Evolutionary conservation across 495 filamentous ascomycete species (phyloP).

Genomic region (Xeromyces bisporus): DNA sequence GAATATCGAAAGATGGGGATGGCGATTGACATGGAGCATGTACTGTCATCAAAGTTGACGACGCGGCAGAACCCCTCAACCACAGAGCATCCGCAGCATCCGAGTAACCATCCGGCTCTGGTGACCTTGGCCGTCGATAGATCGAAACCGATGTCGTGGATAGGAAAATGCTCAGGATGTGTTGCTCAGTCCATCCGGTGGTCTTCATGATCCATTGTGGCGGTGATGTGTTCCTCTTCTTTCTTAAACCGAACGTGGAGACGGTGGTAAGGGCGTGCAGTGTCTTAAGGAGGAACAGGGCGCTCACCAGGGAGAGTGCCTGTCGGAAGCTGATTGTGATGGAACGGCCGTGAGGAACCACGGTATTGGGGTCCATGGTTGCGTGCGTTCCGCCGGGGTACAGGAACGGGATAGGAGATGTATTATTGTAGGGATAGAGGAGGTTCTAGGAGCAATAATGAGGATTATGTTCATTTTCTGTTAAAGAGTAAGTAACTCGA

Average conservation of each 20-base stretch:
- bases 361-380: too few species aligned
- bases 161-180: conserved; percentile 5
- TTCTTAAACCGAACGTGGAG: background rate
- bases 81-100: background rate
- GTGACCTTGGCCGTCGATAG: background rate
- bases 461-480: too few species aligned
- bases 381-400: too few species aligned
- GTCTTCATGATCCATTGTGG: conserved; percentile 1
- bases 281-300: background rate
- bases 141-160: conserved; percentile 1
- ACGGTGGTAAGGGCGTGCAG: conserved; percentile 1
- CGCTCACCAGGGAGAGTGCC: background rate
- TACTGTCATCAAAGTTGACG: background rate
- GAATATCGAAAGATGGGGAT: too few species aligned
- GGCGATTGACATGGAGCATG: too few species aligned
- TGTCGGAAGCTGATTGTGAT: conserved; percentile 2
- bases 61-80: background rate
- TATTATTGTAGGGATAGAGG: too few species aligned
- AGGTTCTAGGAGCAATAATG: too few species aligned
- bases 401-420: too few species aligned
- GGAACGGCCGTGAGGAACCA: background rate
- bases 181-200: conserved; percentile 6
- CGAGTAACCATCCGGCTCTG: background rate
- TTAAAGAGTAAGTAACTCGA: too few species aligned
- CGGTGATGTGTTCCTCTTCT: background rate